Evolutionary conservation across 768 basidiomycete species (phyloP), one percentile per base, ranked within the genome.

Genomic region (Termitomyces sp.): DNA sequence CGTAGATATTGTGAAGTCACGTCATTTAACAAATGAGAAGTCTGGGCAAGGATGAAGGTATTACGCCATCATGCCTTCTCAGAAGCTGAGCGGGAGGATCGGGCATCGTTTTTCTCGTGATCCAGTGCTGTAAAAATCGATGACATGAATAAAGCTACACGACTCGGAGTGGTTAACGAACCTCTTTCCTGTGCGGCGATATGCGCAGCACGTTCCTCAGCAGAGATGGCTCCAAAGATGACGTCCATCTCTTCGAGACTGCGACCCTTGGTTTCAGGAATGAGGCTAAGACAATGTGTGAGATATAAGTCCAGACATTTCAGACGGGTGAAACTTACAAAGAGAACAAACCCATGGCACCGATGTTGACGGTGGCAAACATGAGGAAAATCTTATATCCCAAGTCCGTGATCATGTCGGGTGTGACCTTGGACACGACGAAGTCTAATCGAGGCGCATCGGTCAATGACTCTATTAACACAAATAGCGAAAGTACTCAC

Each of bases 321-420:
- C n/a, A 4, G 2, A 40, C 18, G 0, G 27, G 26, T 27, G 3
- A 52, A 4, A 22, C 81, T 64, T 59, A 89, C 85, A 87, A 67
- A 0, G 88, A 74, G 69, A 93, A 91, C 13, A 76, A 68, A 32
- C 74, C 85, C 85, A 90, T 87, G 18, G 80, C 89, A 34, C 75
- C 82, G 40, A 91, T 76, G 71, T 92, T 89, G 71, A 92, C 81
- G 24, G 88, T 75, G 1, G 76, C 90, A 66, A 91, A 91, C 80
- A 89, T 82, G 64, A 91, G 70, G 76, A 91, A 91, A 52, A 91
- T 74, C 72, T 91, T 89, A 72, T 81, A 91, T 0, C 86, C 86
- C 7, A 91, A 72, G 55, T 77, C 71, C 0, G 82, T 79, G 33
- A 81, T 81, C 62, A 91, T 75, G 26, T 78, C 76, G 3, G 86